Conservation (phyloP, 805 yeast genomes). For the Yarrowia keelungensis region DNA sequence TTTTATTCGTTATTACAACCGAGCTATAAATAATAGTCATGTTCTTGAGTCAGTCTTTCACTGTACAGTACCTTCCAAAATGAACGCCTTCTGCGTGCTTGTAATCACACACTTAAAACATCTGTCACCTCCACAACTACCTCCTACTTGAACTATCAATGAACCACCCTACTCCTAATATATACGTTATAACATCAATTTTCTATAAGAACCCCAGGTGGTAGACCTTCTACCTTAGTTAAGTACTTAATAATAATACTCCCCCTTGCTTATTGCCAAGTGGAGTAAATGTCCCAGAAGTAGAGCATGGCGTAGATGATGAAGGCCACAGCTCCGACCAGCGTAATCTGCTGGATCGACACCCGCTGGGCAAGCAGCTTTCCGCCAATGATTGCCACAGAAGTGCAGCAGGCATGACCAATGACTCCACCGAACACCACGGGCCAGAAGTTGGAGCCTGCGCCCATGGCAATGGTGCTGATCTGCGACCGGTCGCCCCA, state of each 20-base stretch:
- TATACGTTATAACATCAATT: too few species aligned
- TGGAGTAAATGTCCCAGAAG: slow-evolving; percentile 50
- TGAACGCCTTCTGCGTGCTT: too few species aligned
- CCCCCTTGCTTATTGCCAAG: background rate
- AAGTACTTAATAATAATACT: too few species aligned
- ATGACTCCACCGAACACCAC: slow-evolving; percentile 87
- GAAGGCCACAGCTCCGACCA: slow-evolving; percentile 90
- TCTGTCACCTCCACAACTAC: too few species aligned
- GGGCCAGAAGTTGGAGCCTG: slow-evolving; percentile 89
- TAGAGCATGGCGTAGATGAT: slow-evolving; percentile 81
- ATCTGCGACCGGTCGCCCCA: slow-evolving; percentile 99
- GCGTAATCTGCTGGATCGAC: slow-evolving; percentile 88
- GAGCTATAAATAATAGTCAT: too few species aligned
- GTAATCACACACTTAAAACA: too few species aligned
- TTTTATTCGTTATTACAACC: too few species aligned
- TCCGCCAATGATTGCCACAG: slow-evolving; percentile 93
- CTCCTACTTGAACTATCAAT: too few species aligned
- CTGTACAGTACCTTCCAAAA: too few species aligned
- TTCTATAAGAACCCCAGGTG: background rate
- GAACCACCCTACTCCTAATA: too few species aligned
- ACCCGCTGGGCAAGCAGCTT: slow-evolving; percentile 86
- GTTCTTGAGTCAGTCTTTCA: too few species aligned
- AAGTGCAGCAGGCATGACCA: slow-evolving; percentile 90
- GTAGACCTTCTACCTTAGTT: background rate
- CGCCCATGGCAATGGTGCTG: slow-evolving; percentile 98